Evolutionary conservation across 768 basidiomycete genomes (phyloP).

Genomic region (Hysterangium stoloniferum): DNA sequence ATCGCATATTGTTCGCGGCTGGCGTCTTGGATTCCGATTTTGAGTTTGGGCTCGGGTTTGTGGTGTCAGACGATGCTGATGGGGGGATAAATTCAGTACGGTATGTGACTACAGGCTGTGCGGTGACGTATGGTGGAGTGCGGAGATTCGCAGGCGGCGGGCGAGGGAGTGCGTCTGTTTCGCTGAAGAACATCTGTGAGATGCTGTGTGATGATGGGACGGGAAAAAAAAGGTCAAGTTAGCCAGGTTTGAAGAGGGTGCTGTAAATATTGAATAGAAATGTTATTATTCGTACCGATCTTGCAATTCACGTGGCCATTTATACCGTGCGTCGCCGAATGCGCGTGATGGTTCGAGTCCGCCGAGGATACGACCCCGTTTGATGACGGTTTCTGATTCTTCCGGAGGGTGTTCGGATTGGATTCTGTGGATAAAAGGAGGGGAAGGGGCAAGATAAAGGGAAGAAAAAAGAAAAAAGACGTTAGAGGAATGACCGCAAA

Average conservation of each 20-base stretch:
- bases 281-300: constrained; percentile 43
- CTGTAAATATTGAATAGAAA: too few species aligned
- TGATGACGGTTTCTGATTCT: constrained; percentile 67
- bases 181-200: constrained; percentile 58
- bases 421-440: constrained; percentile 39
- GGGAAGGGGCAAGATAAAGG: neutral
- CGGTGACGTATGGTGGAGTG: constrained; percentile 90
- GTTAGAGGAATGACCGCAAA: neutral
- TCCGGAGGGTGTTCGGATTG: constrained; percentile 75
- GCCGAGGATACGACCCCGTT: constrained; percentile 76
- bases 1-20: constrained; percentile 40
- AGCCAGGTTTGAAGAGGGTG: neutral
- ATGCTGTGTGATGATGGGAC: constrained; percentile 32
- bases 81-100: constrained; percentile 44
- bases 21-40: too few species aligned
- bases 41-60: constrained; percentile 16
- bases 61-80: constrained; percentile 9
- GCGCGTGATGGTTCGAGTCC: constrained; percentile 81
- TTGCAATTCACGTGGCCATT: constrained; percentile 72
- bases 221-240: neutral
- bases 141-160: constrained; percentile 55
- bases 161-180: constrained; percentile 52
- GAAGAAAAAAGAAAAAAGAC: neutral
- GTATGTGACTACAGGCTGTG: constrained; percentile 76
- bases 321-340: constrained; percentile 87